Conservation (phyloP, 768 basidiomycete genomes). For the Tremella fuciformis region DNA sequence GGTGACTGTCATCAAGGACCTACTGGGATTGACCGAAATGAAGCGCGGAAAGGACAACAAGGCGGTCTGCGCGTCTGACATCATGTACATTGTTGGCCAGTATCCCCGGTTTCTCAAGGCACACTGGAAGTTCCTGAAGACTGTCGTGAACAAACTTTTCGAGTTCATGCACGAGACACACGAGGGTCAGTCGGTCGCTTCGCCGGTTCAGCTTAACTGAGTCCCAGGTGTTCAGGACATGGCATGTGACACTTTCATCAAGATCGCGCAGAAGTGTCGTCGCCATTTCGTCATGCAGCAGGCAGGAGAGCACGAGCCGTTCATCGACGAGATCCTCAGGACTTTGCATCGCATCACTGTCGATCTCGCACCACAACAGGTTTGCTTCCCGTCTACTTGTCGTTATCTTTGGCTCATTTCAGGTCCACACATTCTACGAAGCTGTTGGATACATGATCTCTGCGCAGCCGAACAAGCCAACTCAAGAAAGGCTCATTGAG, state of each 20-base stretch:
- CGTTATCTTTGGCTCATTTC: conserved; percentile 18
- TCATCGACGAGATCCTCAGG: conserved; percentile 94
- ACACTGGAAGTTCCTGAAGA: conserved; percentile 99
- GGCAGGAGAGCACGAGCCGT: conserved; percentile 92
- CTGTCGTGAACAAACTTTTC: conserved; percentile 98
- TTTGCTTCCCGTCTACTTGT: conserved; percentile 18
- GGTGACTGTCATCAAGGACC: conserved; percentile 97
- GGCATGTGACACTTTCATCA: conserved; percentile 99
- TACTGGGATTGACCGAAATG: conserved; percentile 95
- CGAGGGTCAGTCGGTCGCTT: conserved; percentile 62
- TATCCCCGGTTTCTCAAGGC: conserved; percentile 99
- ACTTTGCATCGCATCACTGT: conserved; percentile 88
- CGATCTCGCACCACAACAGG: conserved; percentile 87
- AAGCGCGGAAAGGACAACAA: conserved; percentile 99
- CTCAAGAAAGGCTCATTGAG: conserved; percentile 88
- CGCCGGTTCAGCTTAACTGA: conserved; percentile 2
- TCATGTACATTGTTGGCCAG: conserved; percentile 92
- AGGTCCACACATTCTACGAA: conserved; percentile 97
- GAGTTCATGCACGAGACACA: conserved; percentile 99
- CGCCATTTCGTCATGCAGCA: conserved; percentile 99
- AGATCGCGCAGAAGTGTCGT: conserved; percentile 97
- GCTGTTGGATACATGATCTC: conserved; percentile 99
- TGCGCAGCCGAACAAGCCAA: conserved; percentile 94
- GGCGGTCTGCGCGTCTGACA: conserved; percentile 72
- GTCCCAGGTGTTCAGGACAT: conserved; percentile 91